Evolutionary conservation across 2,329 filamentous ascomycete genomes (phyloP), one percentile per base, ranked within the genome.

Genomic region (Stemphylium beticola): DNA sequence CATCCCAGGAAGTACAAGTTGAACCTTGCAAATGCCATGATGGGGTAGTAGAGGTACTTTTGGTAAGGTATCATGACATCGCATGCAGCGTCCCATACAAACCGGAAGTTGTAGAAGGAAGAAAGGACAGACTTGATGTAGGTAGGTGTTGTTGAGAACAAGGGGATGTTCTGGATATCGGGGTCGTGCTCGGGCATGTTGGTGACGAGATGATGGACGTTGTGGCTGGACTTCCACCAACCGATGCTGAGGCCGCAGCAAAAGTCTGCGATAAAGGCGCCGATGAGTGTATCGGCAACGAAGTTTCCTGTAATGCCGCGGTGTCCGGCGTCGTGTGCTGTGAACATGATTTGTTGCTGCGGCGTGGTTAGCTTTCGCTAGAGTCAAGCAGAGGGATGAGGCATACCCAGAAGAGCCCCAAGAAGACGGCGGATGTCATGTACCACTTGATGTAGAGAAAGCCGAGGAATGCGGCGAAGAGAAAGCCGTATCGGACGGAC

Each of bases 1-100:
- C 89, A 96, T 12, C 90, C 93, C 14, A 95, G 82, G 10, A 85
- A 79, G 74, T 96, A 96, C 14, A 96, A 84, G 72, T 96, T 96
- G 80, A 96, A 93, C 33, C 92, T 87, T 5, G 90, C 93, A 58
- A 96, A 84, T 32, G 86, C 81, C 66, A 96, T 85, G 61, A 96
- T 80, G 2, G 90, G 84, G 72, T 96, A 96, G 77, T 96, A 96
- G 0, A 89, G 83, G 75, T 90, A 93, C 55, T 90, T 83, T 74
- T 96, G 92, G 56, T 90, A 82, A n/a, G 82, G 83, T 43, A 96
- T 77, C 12, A 91, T 74, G 58, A 90, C 74, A 69, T 87, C 87
- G 17, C 91, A 89, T n/a, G 85, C 81, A 6, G 82, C 81, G 71
- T 96, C 92, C 73, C 91, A 96, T 53, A 83, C 74, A 87, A 96